phyloP scores from a whole-genome alignment of 176 grass and related monocot species.

The Bonia amplexicaulis region DNA sequence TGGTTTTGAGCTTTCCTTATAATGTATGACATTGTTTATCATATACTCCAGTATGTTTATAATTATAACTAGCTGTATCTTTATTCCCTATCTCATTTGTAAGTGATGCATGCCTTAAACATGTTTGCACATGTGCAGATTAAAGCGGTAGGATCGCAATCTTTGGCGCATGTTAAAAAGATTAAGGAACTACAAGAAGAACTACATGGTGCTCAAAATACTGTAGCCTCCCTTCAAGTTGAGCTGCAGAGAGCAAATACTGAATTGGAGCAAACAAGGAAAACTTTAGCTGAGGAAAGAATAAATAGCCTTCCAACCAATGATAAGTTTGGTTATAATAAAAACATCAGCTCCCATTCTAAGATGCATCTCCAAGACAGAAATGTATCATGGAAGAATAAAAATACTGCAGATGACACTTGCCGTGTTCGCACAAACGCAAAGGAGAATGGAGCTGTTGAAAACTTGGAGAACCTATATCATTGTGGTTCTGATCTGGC shows the following conservation, averaged over 20 bases:
- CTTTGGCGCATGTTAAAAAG: conserved; percentile 47
- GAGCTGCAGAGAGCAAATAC: conserved; percentile 56
- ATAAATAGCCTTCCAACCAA: conserved; percentile 5
- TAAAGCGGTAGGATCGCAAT: conserved; percentile 53
- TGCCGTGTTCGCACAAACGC: conserved; percentile 6
- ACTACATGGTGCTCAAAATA: conserved; percentile 43
- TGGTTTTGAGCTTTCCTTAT: conserved; percentile 6
- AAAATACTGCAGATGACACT: conserved; percentile 7
- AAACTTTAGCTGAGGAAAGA: conserved; percentile 39
- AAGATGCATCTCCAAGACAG: conserved; percentile 18
- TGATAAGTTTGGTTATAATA: conserved; percentile 21
- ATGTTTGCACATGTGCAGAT: conserved; percentile 49
- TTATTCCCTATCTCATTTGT: neutral
- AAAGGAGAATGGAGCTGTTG: conserved; percentile 16
- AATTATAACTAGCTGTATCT: neutral
- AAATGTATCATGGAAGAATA: conserved; percentile 21
- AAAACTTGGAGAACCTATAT: conserved; percentile 27
- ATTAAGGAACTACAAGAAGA: conserved; percentile 71
- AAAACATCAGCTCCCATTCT: conserved; percentile 15
- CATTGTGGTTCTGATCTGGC: conserved; percentile 36
- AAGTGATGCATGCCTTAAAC: conserved; percentile 28
- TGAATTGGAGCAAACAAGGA: conserved; percentile 48
- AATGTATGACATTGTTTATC: neutral
- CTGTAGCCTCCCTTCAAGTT: conserved; percentile 46
- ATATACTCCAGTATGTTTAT: neutral